Conservation (phyloP, 1,139 yeast genomes). For the Candida gigantensis region DNA sequence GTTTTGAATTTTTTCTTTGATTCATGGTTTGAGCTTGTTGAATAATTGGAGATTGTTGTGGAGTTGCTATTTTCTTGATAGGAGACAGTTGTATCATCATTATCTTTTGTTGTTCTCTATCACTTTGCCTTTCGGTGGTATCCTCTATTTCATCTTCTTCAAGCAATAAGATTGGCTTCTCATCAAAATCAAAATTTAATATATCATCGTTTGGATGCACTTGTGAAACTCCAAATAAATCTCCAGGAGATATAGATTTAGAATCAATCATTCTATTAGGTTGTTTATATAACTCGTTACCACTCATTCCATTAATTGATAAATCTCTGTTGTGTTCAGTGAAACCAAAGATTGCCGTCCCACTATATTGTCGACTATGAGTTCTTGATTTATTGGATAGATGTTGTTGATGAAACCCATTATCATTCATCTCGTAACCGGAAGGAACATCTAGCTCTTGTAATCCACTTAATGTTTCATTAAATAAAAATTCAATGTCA, state of each 20-base stretch:
- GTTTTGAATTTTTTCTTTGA: constrained; percentile 14
- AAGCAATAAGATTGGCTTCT: constrained; percentile 15
- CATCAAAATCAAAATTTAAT: constrained; percentile 16
- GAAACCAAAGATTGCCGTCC: constrained; percentile 67
- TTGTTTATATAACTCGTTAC: constrained; percentile 20
- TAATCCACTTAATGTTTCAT: constrained; percentile 44
- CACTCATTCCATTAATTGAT: constrained; percentile 46
- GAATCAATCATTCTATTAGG: constrained; percentile 24
- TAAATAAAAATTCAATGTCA: constrained; percentile 44
- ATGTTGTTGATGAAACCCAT: constrained; percentile 6
- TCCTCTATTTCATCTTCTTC: constrained; percentile 35
- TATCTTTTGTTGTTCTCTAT: constrained; percentile 7
- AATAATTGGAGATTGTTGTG: constrained; percentile 5
- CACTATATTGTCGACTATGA: constrained; percentile 49
- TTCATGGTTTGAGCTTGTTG: constrained; percentile 9
- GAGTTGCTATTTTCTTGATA: constrained; percentile 11
- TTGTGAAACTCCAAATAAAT: constrained; percentile 21
- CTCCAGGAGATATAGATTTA: constrained; percentile 29
- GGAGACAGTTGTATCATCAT: constrained; percentile 14
- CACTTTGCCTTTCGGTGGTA: too few relatives aligned
- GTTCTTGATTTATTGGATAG: constrained; percentile 15
- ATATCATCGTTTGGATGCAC: constrained; percentile 16
- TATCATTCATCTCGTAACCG: constrained; percentile 24
- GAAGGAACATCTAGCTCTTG: constrained; percentile 58
- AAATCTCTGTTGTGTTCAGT: constrained; percentile 54